Evolutionary conservation across 768 basidiomycete species (phyloP), one percentile per base, ranked within the genome.

Genomic region (Calocybe indica): DNA sequence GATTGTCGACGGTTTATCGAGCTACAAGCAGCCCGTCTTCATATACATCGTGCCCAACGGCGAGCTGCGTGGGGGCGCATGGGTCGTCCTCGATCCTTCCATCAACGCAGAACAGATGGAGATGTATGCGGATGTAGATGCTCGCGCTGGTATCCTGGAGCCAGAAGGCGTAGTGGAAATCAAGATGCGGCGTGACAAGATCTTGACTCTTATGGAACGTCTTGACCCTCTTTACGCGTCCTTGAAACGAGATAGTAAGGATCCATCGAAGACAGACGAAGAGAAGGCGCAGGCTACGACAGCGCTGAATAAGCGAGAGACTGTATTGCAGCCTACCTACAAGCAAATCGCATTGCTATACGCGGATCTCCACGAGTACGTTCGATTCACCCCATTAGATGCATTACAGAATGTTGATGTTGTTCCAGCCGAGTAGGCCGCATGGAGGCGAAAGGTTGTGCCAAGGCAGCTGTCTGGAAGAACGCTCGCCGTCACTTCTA

Each of bases 21-120:
- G 80, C 62, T 99, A 96, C 78, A 97, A 92, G 67, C 91, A 95
- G 58, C 96, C 96, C 13, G 88, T 97, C 51, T 97, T 96, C 62
- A 92, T 99, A 49, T 98, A 98, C 71, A 93, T 99, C 55, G 86
- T 98, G 7, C 96, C 96, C 31, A 96, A 98, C 58, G 96, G 96
- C 51, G 96, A 99, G 65, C 81, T 99, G 40, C 93, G 96, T 62
- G 96, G 96, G 58, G 96, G 96, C 56, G 96, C 96, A 32, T 99
- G 95, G 95, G 96, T 98, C 55, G 96, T 99, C 1, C 80, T 99
- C 38, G 96, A 99, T 65, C 96, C 96, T 29, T 89, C 91, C 12
- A 98, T 99, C 75, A 98, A 98, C 70, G 73, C 85, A 2, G 83
- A 90, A 58, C 92, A 96, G 66, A 96, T 99, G 95, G 88, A 96